Percentiles rank a stretch among this genome's conserved stretches.
Conservation (phyloP, 2,329 filamentous ascomycete genomes). For the Fonsecaea erecta region DNA sequence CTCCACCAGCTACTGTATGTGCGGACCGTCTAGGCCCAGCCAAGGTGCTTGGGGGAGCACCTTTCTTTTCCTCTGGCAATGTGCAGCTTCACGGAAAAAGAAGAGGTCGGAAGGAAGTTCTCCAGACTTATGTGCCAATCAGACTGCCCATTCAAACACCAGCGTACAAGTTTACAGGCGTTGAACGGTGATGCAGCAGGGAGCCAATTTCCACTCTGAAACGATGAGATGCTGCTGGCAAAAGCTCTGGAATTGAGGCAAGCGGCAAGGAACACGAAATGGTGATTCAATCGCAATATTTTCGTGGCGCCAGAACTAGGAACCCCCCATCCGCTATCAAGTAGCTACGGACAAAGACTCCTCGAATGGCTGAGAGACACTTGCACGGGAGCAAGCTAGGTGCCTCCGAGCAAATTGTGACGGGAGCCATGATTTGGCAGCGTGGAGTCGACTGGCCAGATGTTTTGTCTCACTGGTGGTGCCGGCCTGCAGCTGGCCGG, state of each 20-base stretch:
- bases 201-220: neutral
- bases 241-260: neutral
- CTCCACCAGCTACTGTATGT: neutral
- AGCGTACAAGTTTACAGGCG: neutral
- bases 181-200: neutral
- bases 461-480: neutral
- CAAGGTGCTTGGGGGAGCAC: no score
- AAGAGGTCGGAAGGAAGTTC: neutral
- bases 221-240: neutral
- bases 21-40: neutral
- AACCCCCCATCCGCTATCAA: neutral
- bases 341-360: neutral
- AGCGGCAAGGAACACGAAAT: neutral
- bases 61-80: neutral
- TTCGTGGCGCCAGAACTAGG: neutral
- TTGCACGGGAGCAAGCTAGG: neutral
- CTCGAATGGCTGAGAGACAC: neutral
- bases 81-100: neutral
- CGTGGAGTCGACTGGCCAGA: neutral
- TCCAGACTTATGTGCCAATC: neutral
- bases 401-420: neutral
- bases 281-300: neutral
- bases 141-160: neutral
- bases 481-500: neutral
- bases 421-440: neutral